Base-by-base conservation (phyloP, 106 monocot genomes). In the Apostasia shenzhenica region DNA sequence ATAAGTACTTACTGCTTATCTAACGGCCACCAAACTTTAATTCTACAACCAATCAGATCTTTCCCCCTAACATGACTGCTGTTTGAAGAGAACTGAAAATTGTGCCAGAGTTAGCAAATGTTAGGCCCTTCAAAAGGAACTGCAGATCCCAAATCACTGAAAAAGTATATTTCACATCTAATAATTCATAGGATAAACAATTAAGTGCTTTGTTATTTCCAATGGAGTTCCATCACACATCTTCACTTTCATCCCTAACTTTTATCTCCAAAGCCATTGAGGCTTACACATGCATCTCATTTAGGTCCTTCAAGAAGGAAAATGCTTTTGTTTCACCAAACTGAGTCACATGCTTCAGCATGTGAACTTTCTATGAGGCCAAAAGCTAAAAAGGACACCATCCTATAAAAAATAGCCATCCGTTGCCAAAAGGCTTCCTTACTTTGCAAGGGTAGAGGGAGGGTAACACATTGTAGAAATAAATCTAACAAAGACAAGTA, bases 21-120 rank as follows among this genome's bases (percentile, higher is more conserved):
- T 73, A 97, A 57, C 8, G 95, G 92, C 95, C 95, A 97, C 95
- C 95, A 97, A 71, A 97, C 89, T 81, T 92, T 82, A 70, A 97
- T 86, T 80, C 74, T 82, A n/a, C 79, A 82, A 60, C 95, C 95
- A 43, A 89, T 73, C 74, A 97, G 64, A 45, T 85, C 81, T 48
- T 57, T 57, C 47, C 41, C 80, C 55, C 59, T 54, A 52, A 54
- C 49, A 41, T 62, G 70, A 73, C 61, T 48, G 44, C 70, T 63
- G 46, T 74, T 52, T 76, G 83, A 77, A 55, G 88, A 80, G 74
- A 88, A 89, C 95, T 97, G 88, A 54, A 54, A 68, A 68, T 26
- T 41, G 12, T 53, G 4, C 26, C 48, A 10, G 8, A 66, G 7
- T 50, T 50, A 50, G 43, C 26, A 48, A 39, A 38, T 51, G 9